These are phyloP conservation scores for Exserohilum rostratum DNA, from an alignment of 2,329 filamentous ascomycete species.

Conservation along the genomic window DNA sequence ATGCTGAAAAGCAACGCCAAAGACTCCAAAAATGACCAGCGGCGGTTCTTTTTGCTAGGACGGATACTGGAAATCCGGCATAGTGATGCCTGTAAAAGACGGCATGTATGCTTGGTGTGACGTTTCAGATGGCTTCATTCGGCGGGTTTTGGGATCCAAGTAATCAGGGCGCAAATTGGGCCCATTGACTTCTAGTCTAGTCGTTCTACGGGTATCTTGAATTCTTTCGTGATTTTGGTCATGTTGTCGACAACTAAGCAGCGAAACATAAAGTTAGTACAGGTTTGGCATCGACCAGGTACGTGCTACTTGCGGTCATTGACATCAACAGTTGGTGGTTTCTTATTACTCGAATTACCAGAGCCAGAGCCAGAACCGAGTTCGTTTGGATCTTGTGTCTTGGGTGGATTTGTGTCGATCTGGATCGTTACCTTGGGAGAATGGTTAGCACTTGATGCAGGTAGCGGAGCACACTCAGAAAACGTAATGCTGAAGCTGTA, in stretches of 20 bases:
- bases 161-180: neutral
- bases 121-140: neutral
- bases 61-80: neutral
- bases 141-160: neutral
- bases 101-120: neutral
- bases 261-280: neutral
- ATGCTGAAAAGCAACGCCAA: neutral
- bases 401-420: conserved; percentile 55
- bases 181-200: conserved; percentile 30
- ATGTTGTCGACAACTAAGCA: conserved; percentile 35
- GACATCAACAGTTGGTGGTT: conserved; percentile 26
- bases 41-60: neutral
- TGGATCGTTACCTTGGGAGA: conserved; percentile 54
- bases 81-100: neutral
- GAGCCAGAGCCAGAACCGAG: conserved; percentile 15
- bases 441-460: neutral
- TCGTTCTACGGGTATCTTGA: conserved; percentile 43
- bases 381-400: conserved; percentile 40
- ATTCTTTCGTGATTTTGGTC: conserved; percentile 40
- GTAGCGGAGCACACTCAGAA: neutral
- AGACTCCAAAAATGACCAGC: neutral
- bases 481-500: conserved; percentile 48
- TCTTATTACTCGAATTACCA: neutral
- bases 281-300: neutral
- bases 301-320: conserved; percentile 25